Percentiles rank a stretch among this genome's conserved stretches.
Conservation (phyloP, 495 filamentous ascomycete species). For the Tuber umbilicatum region DNA sequence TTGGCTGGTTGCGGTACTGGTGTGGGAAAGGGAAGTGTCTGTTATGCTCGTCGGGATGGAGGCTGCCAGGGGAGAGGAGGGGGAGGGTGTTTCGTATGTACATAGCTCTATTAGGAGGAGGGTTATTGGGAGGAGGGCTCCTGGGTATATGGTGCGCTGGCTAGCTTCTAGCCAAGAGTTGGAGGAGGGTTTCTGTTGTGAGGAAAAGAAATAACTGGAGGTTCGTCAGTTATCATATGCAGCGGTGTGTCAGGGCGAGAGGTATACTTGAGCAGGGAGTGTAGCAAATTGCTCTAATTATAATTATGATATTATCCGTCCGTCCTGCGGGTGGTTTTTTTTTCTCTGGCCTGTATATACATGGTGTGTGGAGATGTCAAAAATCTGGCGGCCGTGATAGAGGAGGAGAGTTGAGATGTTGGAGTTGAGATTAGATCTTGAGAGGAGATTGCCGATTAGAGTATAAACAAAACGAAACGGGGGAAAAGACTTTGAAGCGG, state of each 20-base stretch:
- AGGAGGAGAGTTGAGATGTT: neutral
- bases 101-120: neutral
- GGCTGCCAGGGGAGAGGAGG: neutral
- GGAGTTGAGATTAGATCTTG: constrained; percentile 1
- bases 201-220: neutral
- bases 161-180: neutral
- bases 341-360: neutral
- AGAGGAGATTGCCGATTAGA: neutral
- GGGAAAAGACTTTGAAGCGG: neutral
- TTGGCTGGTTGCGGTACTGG: neutral
- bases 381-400: neutral
- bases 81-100: neutral
- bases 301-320: neutral
- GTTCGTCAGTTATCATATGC: neutral
- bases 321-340: neutral
- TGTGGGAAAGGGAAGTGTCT: neutral
- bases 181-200: neutral
- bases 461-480: neutral
- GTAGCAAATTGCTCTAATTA: neutral
- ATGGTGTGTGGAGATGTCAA: neutral
- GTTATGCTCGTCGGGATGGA: neutral
- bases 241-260: neutral
- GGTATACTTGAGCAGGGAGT: neutral
- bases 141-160: neutral
- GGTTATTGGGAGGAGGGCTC: neutral